These are phyloP conservation scores for Metschnikowia sp. DNA, from an alignment of 805 yeast genomes.

Conservation along the genomic window DNA sequence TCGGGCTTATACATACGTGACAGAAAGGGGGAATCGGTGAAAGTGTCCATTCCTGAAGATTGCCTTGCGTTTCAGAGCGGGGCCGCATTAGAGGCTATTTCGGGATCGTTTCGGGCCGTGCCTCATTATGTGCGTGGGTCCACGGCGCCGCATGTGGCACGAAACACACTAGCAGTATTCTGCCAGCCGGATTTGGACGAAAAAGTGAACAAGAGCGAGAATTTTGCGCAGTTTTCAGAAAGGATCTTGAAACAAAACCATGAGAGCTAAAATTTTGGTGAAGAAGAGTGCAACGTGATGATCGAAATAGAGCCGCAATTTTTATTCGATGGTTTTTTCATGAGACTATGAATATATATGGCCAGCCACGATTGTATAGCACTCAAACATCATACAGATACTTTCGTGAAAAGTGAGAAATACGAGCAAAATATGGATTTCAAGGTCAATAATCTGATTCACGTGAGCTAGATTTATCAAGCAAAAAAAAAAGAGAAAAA, in stretches of 20 bases:
- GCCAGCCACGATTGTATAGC: too few relatives aligned
- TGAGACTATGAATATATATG: too few relatives aligned
- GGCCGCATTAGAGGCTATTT: constrained; percentile 49
- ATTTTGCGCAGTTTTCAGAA: constrained; percentile 48
- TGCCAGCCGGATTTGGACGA: constrained; percentile 58
- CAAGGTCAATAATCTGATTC: too few relatives aligned
- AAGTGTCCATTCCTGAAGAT: constrained; percentile 52
- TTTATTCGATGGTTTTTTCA: too few relatives aligned
- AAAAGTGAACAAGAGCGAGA: constrained; percentile 40
- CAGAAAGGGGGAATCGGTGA: constrained; percentile 41
- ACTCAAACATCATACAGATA: too few relatives aligned
- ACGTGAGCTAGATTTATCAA: too few relatives aligned
- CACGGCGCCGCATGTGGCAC: constrained; percentile 29
- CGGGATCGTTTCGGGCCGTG: constrained; percentile 52
- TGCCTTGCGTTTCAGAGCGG: constrained; percentile 64
- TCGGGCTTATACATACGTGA: constrained; percentile 51
- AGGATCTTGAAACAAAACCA: constrained; percentile 30
- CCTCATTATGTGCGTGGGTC: constrained; percentile 55
- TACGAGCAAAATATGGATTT: too few relatives aligned
- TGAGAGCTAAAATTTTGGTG: not conserved
- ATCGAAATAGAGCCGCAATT: too few relatives aligned
- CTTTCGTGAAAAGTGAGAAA: too few relatives aligned
- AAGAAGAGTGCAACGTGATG: too few relatives aligned
- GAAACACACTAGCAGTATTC: constrained; percentile 60
- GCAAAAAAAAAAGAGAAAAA: too few relatives aligned